phyloP scores from a whole-genome alignment of 2,329 filamentous ascomycete species.

The Epichloe scottii region DNA sequence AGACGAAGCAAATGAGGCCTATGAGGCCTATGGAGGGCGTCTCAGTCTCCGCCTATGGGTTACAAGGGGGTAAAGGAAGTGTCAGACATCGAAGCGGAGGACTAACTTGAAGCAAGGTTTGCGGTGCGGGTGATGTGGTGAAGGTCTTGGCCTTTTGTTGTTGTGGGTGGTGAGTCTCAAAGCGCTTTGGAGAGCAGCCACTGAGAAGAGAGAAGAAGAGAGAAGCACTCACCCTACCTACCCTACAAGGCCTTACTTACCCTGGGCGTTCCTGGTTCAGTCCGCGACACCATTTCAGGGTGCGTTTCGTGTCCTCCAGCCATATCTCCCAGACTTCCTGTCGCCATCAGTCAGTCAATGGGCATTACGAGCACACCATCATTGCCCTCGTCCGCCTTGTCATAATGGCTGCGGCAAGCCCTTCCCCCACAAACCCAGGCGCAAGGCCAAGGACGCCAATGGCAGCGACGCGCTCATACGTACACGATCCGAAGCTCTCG shows the following conservation, averaged over 20 bases:
- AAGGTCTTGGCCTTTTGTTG: background rate
- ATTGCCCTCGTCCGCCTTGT: constrained; percentile 4
- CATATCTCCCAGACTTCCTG: background rate
- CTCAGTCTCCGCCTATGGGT: background rate
- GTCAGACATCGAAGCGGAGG: background rate
- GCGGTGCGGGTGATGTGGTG: background rate
- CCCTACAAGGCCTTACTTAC: too few relatives aligned
- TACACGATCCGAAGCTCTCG: constrained; percentile 28
- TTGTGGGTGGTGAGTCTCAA: background rate
- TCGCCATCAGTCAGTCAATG: background rate
- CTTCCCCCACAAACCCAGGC: constrained; percentile 48
- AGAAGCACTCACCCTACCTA: too few relatives aligned
- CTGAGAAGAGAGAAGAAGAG: too few relatives aligned
- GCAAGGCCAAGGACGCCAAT: constrained; percentile 36
- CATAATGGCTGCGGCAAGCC: constrained; percentile 35
- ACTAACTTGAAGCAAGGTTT: background rate
- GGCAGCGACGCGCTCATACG: constrained; percentile 23
- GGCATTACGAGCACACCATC: background rate
- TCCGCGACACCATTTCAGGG: too few relatives aligned
- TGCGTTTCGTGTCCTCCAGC: background rate
- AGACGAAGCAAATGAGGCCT: background rate
- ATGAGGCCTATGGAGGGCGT: background rate
- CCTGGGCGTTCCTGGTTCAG: too few relatives aligned
- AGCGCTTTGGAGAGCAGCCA: too few relatives aligned
- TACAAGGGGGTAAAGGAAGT: background rate